Evolutionary conservation across 352 stramenopile genomes (phyloP), one percentile per base, ranked within the genome.

Genomic region (Pythium biforme): DNA sequence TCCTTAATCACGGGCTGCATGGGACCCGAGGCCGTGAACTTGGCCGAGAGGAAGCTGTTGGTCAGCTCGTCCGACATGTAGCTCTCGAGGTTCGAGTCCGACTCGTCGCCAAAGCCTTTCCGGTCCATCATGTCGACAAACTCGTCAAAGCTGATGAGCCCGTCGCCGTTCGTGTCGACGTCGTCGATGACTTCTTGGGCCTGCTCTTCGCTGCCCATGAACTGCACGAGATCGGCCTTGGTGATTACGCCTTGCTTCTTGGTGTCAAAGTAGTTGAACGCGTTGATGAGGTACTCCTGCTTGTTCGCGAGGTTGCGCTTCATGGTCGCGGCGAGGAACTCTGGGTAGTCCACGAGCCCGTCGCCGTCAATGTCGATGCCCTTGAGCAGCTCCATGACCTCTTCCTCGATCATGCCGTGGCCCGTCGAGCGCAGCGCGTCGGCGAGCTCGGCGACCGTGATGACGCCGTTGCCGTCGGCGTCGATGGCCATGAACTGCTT

Each of bases 181-280:
- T 96, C 89, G 39, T 92, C 61, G 54, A 98, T 97, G 39, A 98
- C 79, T 51, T 98, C 91, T 50, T 92, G 79, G 40, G 91, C 93
- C 55, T 97, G 91, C 57, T 94, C 84, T 59, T 97, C 86, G 64
- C 85, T 96, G 50, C 92, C 89, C 83, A 98, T 97, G 60, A 98
- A 95, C 60, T 90, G 81, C 33, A 91, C 81, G 49, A 98, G 77
- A 66, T 98, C 92, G 10, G 77, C 78, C 70, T 94, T 95, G 47
- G 77, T 93, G 71, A 95, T 95, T 56, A 88, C 72, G 53, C 85
- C 86, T 58, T 91, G 83, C 57, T 89, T 87, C 61, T 89, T 92
- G 20, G 84, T 94, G 68, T 94, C 86, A 57, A 95, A 95, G 83
- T 95, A 94, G 79, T 95, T 94, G 82, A 95, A 95, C 73, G 86